phyloP scores from a whole-genome alignment of 371 early-diverging fungal species.

The Mortierella sp. region DNA sequence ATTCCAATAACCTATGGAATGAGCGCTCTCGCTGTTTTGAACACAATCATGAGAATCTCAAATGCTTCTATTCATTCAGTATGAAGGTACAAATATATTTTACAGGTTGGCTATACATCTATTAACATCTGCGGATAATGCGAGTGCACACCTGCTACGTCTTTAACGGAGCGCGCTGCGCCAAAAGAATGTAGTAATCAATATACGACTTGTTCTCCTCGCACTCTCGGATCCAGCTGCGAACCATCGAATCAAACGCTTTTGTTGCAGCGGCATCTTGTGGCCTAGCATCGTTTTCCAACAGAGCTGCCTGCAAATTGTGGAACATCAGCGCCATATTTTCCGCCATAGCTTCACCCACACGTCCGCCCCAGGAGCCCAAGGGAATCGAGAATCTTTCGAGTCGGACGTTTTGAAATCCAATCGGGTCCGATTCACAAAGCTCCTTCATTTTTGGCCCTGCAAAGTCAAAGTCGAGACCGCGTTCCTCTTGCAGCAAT shows the following conservation, averaged over 20 bases:
- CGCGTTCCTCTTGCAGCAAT: constrained; percentile 47
- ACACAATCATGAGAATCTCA: too few relatives aligned
- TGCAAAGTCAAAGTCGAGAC: constrained; percentile 52
- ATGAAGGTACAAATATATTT: too few relatives aligned
- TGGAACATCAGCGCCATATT: constrained; percentile 54
- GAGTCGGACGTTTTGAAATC: constrained; percentile 41
- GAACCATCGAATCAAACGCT: constrained; percentile 46
- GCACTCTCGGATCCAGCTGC: constrained; percentile 51
- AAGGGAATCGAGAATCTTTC: constrained; percentile 49
- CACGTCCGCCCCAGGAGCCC: constrained; percentile 50
- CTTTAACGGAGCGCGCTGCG: constrained; percentile 24
- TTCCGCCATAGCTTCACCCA: constrained; percentile 53
- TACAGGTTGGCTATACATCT: too few relatives aligned
- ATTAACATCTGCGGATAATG: too few relatives aligned
- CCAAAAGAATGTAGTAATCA: constrained; percentile 46
- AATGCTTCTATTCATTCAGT: too few relatives aligned
- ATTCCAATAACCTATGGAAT: too few relatives aligned
- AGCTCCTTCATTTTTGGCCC: constrained; percentile 49
- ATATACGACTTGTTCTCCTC: constrained; percentile 52
- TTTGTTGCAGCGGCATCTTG: constrained; percentile 17
- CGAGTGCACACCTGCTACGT: too few relatives aligned
- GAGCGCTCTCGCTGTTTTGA: too few relatives aligned
- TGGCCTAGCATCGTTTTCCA: constrained; percentile 5
- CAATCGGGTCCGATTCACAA: constrained; percentile 40
- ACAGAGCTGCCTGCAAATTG: constrained; percentile 37